These are phyloP conservation scores for Solanum pinnatisectum DNA, from an alignment of 257 asterid genomes.

Conservation along the genomic window DNA sequence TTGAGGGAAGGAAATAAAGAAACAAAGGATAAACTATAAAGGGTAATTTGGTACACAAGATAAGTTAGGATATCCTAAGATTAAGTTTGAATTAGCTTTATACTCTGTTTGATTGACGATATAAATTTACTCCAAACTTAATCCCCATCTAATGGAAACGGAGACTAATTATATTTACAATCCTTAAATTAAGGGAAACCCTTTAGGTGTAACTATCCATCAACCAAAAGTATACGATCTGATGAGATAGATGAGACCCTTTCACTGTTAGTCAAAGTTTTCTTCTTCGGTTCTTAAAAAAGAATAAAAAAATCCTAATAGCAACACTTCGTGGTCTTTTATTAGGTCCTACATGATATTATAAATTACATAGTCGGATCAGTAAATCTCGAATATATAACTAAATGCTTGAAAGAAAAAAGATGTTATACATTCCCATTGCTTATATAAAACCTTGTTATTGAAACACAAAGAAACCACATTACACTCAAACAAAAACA, in stretches of 20 bases:
- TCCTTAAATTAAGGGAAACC: neutral
- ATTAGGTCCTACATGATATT: neutral
- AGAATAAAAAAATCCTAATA: neutral
- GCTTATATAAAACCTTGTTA: neutral
- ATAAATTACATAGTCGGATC: neutral
- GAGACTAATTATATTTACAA: neutral
- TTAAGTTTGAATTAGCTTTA: no score
- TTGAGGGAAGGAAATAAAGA: no score
- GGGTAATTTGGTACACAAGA: no score
- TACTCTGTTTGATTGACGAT: no score
- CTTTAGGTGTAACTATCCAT: neutral
- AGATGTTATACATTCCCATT: neutral
- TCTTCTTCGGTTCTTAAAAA: no score
- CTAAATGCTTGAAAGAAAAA: rapidly evolving
- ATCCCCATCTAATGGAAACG: no score
- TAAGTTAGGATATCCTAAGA: no score
- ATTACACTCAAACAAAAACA: neutral
- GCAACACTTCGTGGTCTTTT: neutral
- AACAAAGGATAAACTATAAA: no score
- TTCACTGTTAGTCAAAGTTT: neutral
- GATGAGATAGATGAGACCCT: neutral
- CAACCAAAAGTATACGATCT: neutral
- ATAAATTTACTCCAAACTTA: no score
- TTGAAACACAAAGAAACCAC: neutral
- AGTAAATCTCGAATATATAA: neutral